phyloP scores from a whole-genome alignment of 352 stramenopile species.

The Phytophthora melonis region DNA sequence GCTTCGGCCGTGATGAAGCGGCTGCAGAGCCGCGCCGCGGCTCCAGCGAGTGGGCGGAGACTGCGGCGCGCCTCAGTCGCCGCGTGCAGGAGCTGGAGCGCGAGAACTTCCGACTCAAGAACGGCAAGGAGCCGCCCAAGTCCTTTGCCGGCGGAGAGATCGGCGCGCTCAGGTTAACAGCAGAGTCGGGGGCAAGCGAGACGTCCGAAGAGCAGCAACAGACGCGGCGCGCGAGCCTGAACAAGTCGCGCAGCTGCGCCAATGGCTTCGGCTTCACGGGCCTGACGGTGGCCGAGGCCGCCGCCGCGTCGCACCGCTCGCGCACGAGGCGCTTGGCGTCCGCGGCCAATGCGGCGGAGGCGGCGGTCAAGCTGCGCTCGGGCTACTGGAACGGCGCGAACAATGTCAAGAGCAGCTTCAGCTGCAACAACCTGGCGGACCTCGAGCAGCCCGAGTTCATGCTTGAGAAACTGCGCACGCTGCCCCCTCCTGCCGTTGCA shows the following conservation, averaged over 20 bases:
- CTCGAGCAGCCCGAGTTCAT: conserved; percentile 61
- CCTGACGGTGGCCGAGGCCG: conserved; percentile 70
- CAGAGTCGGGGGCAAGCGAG: conserved; percentile 22
- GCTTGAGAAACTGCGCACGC: conserved; percentile 47
- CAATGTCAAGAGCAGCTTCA: conserved; percentile 85
- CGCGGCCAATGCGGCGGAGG: conserved; percentile 27
- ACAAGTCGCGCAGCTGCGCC: conserved; percentile 71
- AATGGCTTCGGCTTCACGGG: conserved; percentile 64
- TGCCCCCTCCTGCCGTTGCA: conserved; percentile 22
- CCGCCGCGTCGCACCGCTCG: conserved; percentile 69
- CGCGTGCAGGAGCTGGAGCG: conserved; percentile 73
- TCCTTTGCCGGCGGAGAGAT: conserved; percentile 56
- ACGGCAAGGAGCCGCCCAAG: conserved; percentile 35
- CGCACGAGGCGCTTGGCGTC: conserved; percentile 54
- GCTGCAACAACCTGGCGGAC: conserved; percentile 82
- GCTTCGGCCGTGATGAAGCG: neutral
- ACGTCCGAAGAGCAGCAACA: conserved; percentile 11
- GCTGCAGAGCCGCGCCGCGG: conserved; percentile 20
- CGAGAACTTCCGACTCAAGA: conserved; percentile 72
- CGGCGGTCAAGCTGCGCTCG: conserved; percentile 51
- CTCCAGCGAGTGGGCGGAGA: conserved; percentile 61
- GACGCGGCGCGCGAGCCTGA: conserved; percentile 31
- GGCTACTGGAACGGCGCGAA: conserved; percentile 78
- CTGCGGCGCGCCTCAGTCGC: conserved; percentile 59
- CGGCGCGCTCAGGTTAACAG: conserved; percentile 8